Conservation (phyloP, 2,329 filamentous ascomycete species). For the Trichoderma koningii region DNA sequence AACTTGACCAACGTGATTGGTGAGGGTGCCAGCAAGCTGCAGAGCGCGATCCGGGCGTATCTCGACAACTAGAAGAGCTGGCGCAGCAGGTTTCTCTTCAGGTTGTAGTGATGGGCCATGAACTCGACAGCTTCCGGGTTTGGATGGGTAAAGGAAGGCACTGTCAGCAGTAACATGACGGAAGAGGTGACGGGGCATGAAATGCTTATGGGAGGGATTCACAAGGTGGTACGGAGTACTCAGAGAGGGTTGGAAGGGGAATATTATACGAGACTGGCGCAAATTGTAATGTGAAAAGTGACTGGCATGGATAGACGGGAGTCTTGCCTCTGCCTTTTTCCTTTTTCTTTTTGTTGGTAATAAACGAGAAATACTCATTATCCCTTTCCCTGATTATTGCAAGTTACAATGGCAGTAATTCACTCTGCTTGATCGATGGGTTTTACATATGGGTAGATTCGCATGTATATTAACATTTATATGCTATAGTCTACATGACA, state of each 20-base stretch:
- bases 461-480: conserved; percentile 21
- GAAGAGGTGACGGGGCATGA: not conserved
- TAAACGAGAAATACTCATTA: not conserved
- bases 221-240: conserved; percentile 23
- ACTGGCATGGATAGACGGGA: conserved; percentile 42
- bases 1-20: conserved; percentile 82
- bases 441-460: conserved; percentile 10
- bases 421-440: not conserved
- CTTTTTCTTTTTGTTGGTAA: not conserved
- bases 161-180: conserved; percentile 2
- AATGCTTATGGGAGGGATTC: conserved; percentile 10
- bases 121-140: not conserved
- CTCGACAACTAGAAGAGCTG: conserved; percentile 52
- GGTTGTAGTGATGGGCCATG: not conserved
- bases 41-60: conserved; percentile 71
- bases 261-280: conserved; percentile 33
- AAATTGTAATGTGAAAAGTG: conserved; percentile 36
- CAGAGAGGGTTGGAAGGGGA: conserved; percentile 30
- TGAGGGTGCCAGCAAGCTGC: conserved; percentile 80
- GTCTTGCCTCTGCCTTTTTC: conserved; percentile 6
- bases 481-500: conserved; percentile 33
- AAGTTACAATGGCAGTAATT: too few relatives aligned
- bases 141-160: conserved; percentile 6
- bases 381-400: not conserved
- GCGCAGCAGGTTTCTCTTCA: too few relatives aligned